Evolutionary conservation across 805 yeast species (phyloP), one percentile per base, ranked within the genome.

Genomic region (Yamadazyma phyllophila): DNA sequence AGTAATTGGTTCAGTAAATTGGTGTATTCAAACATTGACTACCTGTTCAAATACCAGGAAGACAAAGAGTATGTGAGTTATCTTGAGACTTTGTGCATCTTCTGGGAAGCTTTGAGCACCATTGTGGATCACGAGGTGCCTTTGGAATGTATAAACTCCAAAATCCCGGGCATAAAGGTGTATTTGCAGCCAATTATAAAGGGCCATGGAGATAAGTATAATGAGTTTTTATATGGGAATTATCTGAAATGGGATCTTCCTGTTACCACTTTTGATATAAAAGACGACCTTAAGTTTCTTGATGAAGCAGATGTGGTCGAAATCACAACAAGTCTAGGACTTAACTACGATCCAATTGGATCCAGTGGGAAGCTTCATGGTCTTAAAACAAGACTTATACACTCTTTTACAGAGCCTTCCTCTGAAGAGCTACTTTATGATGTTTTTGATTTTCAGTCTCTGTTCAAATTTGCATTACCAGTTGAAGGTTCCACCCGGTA

Each of bases 1-100:
- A 16, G 16, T 3, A 39, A 41, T 24, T 50, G 54, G 54, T 33
- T 36, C 20, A 30, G 26, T 11, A 45, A 45, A 11, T 17, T 47
- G n/a, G 15, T 50, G 2, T 17, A 12, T n/a, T 41, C 43, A 14
- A 40, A 36, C 12, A 41, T 44, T 7, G 26, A 16, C 13, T 31
- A 39, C 4, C 51, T 47, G 51, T 45, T 47, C 31, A 29, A 33
- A 10, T 7, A 15, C 14, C 10, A 27, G 2, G 40, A 29, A 12
- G 24, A 35, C 16, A 16, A 17, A 12, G 45, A 42, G 11, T 35
- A 42, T 20, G 40, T 15, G 9, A 8, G 32, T 7, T 42, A 42
- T 13, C 33, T 42, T 7, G 34, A 24, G 27, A 29, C 32, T 16
- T 11, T 42, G 8, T 12, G 35, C 11, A 8, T 20, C 13, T 16